Base-by-base conservation (phyloP, 2,329 filamentous ascomycete genomes). In the Ophiostoma tasmaniense region DNA sequence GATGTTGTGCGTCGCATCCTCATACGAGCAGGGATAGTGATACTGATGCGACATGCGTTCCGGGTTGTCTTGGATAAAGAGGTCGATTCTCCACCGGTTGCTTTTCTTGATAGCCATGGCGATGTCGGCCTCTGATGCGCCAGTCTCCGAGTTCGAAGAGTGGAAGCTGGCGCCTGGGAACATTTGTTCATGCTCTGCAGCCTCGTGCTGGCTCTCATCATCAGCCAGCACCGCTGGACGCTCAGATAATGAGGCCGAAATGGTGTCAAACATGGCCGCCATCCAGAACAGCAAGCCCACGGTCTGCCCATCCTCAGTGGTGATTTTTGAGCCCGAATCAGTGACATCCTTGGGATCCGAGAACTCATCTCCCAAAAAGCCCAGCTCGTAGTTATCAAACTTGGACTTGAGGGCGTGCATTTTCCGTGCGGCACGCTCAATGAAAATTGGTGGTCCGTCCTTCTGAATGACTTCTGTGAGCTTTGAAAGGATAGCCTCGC, bases 191-290 rank as follows among this genome's bases (percentile, higher is more conserved):
- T 70, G 67, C 39, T 74, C 73, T 4, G 74, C 75, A 0, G 74
- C 73, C n/a, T 78, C 77, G 69, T 77, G 78, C 65, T 79, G 76
- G 67, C 79, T 79, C 70, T 80, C 78, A 55, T 81, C 78, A 39
- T 80, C 79, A 0, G 76, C 75, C 6, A 81, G 75, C 0, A 78
- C 77, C 2, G 80, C 75, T 1, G 78, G 74, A 59, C 77, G 73
- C 62, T 75, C 73, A 66, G 82, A 79, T 78, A 87, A 84, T 1
- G 83, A 83, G 0, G 85, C 80, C 0, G 82, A 85, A 10, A 86
- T 75, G 0, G 84, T 87, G 72, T 87, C 85, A 65, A 85, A 84
- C 84, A 87, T 87, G 64, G 86, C 78, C 0, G 82, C 83, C 20
- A 87, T 76, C 85, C 85, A 87, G 73, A 84, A 87, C 2, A 87